These are phyloP conservation scores for Exserohilum rostratum DNA, from an alignment of 2,329 filamentous ascomycete species.

Conservation along the genomic window DNA sequence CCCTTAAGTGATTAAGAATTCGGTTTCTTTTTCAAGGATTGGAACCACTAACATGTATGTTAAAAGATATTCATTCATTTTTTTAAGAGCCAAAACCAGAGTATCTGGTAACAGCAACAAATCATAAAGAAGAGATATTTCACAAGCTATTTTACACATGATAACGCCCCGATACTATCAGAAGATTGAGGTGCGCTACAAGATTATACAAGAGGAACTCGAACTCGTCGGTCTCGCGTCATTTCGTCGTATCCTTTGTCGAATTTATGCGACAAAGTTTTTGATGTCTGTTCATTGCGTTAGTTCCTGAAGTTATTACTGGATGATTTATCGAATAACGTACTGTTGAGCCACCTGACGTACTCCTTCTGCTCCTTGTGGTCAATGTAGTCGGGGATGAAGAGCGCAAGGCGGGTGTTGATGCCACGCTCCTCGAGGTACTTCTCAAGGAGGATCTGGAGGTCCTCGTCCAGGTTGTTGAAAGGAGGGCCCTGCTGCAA, in stretches of 20 bases:
- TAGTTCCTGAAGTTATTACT: slow-evolving; percentile 15
- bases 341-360: slow-evolving; percentile 77
- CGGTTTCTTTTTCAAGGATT: no score
- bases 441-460: slow-evolving; percentile 88
- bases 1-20: no score
- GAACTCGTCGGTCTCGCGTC: background rate
- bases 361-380: slow-evolving; percentile 99
- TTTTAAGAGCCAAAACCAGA: background rate
- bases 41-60: no score
- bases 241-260: slow-evolving; percentile 2
- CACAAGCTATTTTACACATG: slow-evolving; percentile 37
- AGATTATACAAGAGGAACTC: slow-evolving; percentile 26
- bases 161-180: slow-evolving; percentile 15
- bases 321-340: slow-evolving; percentile 14
- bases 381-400: slow-evolving; percentile 95
- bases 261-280: slow-evolving; percentile 71
- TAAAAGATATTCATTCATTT: background rate
- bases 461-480: slow-evolving; percentile 91
- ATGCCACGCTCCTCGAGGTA: slow-evolving; percentile 95
- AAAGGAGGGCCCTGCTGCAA: slow-evolving; percentile 74
- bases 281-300: slow-evolving; percentile 68
- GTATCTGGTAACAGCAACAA: background rate
- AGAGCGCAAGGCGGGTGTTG: slow-evolving; percentile 82
- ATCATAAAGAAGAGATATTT: slow-evolving; percentile 2
- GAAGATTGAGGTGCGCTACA: slow-evolving; percentile 19